phyloP scores from a whole-genome alignment of 2,329 filamentous ascomycete genomes.

The Pleomassaria siparia region DNA sequence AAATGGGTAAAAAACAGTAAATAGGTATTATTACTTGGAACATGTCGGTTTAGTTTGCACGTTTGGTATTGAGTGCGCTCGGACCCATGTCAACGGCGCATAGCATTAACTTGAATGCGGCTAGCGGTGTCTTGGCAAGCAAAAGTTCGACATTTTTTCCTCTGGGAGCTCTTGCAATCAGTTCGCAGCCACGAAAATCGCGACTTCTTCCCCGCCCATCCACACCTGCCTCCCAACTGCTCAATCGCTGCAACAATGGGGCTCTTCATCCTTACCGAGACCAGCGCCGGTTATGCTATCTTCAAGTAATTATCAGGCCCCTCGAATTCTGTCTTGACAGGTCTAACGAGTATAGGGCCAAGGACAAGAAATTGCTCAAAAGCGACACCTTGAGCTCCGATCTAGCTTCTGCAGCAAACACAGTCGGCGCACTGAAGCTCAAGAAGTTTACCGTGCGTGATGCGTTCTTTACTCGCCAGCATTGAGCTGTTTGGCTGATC shows the following conservation, averaged over 20 bases:
- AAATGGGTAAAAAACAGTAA: not conserved
- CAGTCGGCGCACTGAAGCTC: slow-evolving; percentile 88
- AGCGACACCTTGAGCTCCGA: slow-evolving; percentile 76
- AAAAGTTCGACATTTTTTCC: slow-evolving; percentile 12
- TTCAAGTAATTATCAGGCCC: no score
- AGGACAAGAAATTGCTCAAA: slow-evolving; percentile 97
- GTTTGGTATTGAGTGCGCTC: not conserved
- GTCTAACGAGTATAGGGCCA: no score
- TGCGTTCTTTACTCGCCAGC: not conserved
- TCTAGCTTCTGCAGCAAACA: slow-evolving; percentile 76
- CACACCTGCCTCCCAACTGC: not conserved
- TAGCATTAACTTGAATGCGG: not conserved
- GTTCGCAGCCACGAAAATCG: not conserved
- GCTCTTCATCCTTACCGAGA: slow-evolving; percentile 43
- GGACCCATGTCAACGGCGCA: not conserved
- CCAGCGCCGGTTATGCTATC: slow-evolving; percentile 90
- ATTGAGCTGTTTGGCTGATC: not conserved
- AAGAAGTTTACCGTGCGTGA: slow-evolving; percentile 72
- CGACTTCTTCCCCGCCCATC: not conserved
- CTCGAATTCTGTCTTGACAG: no score
- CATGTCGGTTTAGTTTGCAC: no score
- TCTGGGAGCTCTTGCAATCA: slow-evolving; percentile 8
- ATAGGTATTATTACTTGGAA: no score
- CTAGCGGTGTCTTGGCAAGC: slow-evolving; percentile 12
- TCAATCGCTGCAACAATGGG: slow-evolving; percentile 39